Conservation (phyloP, 306 rosid species). For the Malus sylvestris region DNA sequence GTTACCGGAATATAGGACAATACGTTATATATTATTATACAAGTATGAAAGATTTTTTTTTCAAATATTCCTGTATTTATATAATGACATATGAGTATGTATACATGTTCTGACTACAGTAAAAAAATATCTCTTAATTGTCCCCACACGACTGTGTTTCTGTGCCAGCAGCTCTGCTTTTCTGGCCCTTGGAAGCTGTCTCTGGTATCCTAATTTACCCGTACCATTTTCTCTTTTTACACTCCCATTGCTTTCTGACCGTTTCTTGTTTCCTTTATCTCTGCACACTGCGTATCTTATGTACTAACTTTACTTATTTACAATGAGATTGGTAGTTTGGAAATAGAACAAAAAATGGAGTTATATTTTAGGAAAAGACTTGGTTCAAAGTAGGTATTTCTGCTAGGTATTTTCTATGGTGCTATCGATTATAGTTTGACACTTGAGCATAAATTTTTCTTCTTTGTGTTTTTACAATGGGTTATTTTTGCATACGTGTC, state of each 20-base stretch:
- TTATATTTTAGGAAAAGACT: neutral
- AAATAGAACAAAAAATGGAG: neutral
- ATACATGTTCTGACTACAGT: no score
- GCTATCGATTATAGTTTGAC: no score
- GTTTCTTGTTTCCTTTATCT: no score
- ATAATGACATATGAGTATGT: no score
- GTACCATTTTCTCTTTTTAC: neutral
- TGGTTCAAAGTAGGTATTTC: neutral
- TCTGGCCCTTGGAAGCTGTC: neutral
- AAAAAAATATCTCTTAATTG: neutral
- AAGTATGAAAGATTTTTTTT: no score
- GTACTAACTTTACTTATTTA: neutral
- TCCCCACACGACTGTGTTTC: neutral
- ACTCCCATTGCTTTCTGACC: neutral
- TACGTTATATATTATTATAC: no score
- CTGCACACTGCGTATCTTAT: neutral
- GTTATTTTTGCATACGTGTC: no score
- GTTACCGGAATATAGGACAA: fast-evolving
- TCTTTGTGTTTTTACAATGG: no score
- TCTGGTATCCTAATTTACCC: neutral
- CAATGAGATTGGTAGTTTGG: neutral
- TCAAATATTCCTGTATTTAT: no score
- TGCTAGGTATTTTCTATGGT: no score
- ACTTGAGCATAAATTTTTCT: no score
- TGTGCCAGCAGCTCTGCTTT: neutral